Percentiles rank a stretch among this genome's conserved stretches.
Evolutionary conservation across 257 asterid genomes (phyloP).

Genomic region (Solanum acaule): DNA sequence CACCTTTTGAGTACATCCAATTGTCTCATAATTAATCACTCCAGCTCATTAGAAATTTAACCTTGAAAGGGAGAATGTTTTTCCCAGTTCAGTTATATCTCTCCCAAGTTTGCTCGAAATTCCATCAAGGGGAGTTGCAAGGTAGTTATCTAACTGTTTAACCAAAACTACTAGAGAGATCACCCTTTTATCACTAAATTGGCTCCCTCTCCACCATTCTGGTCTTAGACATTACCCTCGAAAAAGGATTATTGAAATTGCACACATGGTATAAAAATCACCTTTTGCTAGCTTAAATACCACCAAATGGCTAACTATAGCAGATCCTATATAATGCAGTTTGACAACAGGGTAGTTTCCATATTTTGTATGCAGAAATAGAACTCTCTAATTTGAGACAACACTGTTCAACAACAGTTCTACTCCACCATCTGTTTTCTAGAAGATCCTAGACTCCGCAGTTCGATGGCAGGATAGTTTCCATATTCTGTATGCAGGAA

Average conservation of each 20-base stretch:
- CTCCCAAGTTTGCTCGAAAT: not conserved
- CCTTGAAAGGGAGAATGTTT: not conserved
- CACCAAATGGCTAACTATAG: not conserved
- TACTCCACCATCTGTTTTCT: not conserved
- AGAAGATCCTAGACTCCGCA: not conserved
- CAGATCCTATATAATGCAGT: not conserved
- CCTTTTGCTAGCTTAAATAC: not conserved
- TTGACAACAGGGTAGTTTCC: not conserved
- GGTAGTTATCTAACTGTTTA: not conserved
- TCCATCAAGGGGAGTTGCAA: not conserved
- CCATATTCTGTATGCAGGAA: not conserved
- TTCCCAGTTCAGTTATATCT: not conserved
- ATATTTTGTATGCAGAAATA: not conserved
- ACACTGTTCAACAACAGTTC: not conserved
- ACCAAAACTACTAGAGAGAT: not conserved
- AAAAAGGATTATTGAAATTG: not conserved
- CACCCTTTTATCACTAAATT: not conserved
- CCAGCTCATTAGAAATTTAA: not conserved
- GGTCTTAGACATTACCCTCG: not conserved
- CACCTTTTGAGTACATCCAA: not conserved
- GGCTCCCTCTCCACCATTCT: not conserved
- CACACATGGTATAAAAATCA: not conserved
- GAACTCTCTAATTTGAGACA: not conserved
- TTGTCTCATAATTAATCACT: not conserved
- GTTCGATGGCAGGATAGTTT: not conserved